Percentiles rank a stretch among this genome's conserved stretches.
phyloP scores from a whole-genome alignment of 2,329 filamentous ascomycete genomes.

The Corynespora cassiicola region DNA sequence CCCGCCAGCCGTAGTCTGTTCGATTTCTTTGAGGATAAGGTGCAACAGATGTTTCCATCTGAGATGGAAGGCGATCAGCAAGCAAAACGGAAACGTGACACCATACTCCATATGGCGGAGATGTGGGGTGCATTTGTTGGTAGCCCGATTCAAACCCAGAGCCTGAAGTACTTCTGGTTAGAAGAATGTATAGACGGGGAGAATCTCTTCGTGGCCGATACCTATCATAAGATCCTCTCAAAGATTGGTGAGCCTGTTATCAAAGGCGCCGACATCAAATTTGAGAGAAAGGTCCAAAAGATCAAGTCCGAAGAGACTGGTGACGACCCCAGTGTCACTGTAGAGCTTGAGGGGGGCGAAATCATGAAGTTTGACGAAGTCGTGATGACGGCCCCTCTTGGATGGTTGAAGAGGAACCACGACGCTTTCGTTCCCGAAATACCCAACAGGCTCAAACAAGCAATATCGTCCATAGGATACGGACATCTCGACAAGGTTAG shows the following conservation, averaged over 20 bases:
- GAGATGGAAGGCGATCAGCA: constrained; percentile 38
- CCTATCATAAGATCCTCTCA: constrained; percentile 66
- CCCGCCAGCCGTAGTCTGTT: constrained; percentile 59
- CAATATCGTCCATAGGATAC: constrained; percentile 71
- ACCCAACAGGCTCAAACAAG: constrained; percentile 62
- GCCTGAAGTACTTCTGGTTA: constrained; percentile 78
- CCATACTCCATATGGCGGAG: constrained; percentile 61
- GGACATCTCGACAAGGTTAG: constrained; percentile 73
- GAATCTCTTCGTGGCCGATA: constrained; percentile 68
- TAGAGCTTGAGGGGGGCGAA: constrained; percentile 56
- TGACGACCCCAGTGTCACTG: constrained; percentile 28
- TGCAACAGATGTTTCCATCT: constrained; percentile 50
- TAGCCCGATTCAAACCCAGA: constrained; percentile 68
- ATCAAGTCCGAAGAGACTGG: constrained; percentile 35
- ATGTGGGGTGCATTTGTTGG: constrained; percentile 77
- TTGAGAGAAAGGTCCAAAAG: constrained; percentile 55
- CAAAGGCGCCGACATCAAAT: constrained; percentile 61
- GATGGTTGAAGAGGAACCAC: constrained; percentile 53
- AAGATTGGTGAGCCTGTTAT: constrained; percentile 65
- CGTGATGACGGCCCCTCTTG: constrained; percentile 71
- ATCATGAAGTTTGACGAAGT: constrained; percentile 68
- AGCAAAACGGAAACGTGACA: constrained; percentile 56
- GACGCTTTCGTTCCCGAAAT: constrained; percentile 66
- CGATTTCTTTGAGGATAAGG: constrained; percentile 62
- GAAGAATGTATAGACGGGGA: constrained; percentile 79